Percentiles rank a stretch among this genome's conserved stretches.
Conservation (phyloP, 371 early-diverging fungal species). For the Apophysomyces sp. region DNA sequence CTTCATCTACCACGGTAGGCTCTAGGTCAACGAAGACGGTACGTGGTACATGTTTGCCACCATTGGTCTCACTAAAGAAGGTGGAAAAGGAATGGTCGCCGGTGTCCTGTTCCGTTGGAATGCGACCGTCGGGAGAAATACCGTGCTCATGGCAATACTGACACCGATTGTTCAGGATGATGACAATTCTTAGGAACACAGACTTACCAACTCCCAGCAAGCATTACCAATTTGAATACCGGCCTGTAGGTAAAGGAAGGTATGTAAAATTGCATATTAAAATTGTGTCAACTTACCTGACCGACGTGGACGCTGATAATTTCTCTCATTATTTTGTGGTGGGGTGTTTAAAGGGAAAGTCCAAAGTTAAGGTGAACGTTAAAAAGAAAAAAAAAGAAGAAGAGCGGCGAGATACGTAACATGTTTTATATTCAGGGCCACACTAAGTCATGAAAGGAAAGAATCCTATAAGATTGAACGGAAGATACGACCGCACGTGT, state of each 20-base stretch:
- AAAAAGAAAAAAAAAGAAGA: constrained; percentile 14
- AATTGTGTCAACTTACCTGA: neutral
- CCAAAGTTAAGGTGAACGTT: constrained; percentile 22
- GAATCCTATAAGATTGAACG: neutral
- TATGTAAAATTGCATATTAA: neutral
- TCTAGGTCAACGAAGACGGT: constrained; percentile 93
- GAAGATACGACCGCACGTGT: neutral
- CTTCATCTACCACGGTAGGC: constrained; percentile 90
- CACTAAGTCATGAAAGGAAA: neutral
- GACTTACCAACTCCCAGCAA: constrained; percentile 89
- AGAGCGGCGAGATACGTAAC: neutral
- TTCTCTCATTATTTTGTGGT: constrained; percentile 83
- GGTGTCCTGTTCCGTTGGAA: constrained; percentile 52
- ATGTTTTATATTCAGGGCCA: neutral
- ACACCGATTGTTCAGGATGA: neutral
- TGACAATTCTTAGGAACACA: neutral
- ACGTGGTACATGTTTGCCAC: constrained; percentile 97
- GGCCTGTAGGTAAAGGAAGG: constrained; percentile 57
- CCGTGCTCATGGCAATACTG: constrained; percentile 95
- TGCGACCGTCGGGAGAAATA: constrained; percentile 88
- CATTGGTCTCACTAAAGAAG: constrained; percentile 94
- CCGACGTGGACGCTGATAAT: constrained; percentile 38
- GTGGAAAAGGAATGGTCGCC: constrained; percentile 51
- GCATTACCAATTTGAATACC: constrained; percentile 99
- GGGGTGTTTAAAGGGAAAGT: constrained; percentile 7